phyloP scores from a whole-genome alignment of 164 flowering plant species.

The Stephania japonica region DNA sequence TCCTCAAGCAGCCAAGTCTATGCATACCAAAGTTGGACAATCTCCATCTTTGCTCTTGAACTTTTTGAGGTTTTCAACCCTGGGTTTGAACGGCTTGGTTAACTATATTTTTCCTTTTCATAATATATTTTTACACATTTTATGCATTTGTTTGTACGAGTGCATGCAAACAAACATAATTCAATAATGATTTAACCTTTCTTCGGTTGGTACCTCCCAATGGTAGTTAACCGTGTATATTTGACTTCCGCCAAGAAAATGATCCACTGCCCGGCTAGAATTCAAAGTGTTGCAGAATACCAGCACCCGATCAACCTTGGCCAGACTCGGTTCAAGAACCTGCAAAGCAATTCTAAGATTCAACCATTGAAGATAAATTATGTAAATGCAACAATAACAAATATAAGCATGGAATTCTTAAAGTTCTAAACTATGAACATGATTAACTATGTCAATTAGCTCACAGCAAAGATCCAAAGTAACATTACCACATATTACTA shows the following conservation, averaged over 20 bases:
- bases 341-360: conserved; percentile 17
- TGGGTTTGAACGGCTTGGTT: conserved; percentile 14
- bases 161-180: too few relatives aligned
- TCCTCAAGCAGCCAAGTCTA: conserved; percentile 96
- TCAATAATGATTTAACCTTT: conserved; percentile 47
- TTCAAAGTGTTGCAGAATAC: conserved; percentile 94
- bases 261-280: conserved; percentile 98
- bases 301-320: conserved; percentile 92
- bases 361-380: not conserved
- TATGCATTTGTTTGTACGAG: too few relatives aligned
- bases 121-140: too few relatives aligned
- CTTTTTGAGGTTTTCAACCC: conserved; percentile 89
- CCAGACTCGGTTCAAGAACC: conserved; percentile 97
- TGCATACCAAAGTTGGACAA: conserved; percentile 95
- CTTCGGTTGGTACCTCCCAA: conserved; percentile 95
- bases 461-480: not conserved
- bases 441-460: not conserved
- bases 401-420: not conserved
- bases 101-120: too few relatives aligned
- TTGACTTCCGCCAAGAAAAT: conserved; percentile 83
- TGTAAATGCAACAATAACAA: not conserved
- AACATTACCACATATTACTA: too few relatives aligned
- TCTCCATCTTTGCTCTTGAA: conserved; percentile 86
- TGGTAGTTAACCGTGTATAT: conserved; percentile 90
- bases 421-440: not conserved